A percentile compares a stretch with the other conserved stretches of the same genome.
Conservation (phyloP, 1,284 basidiomycete genomes). For the Vanrija sp. region DNA sequence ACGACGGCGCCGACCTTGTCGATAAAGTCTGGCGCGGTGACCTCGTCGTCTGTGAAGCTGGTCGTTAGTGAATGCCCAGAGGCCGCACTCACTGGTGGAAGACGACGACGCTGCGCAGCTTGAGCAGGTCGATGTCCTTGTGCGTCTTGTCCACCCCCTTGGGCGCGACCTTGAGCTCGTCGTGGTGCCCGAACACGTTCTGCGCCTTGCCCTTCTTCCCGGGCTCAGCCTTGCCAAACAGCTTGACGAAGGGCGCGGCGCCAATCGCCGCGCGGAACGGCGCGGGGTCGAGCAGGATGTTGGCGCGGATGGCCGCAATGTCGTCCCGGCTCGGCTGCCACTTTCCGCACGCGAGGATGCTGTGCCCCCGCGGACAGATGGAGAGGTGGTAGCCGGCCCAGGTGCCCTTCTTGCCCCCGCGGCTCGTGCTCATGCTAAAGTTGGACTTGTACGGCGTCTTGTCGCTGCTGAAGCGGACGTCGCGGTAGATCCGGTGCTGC, state of each 20-base stretch:
- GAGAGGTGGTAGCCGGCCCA: slow-evolving; percentile 47
- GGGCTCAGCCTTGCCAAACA: slow-evolving; percentile 67
- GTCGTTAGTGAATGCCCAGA: slow-evolving; percentile 1
- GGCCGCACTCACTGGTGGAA: slow-evolving; percentile 56
- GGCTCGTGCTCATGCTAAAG: slow-evolving; percentile 51
- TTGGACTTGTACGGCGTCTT: slow-evolving; percentile 80
- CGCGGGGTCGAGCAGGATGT: slow-evolving; percentile 61
- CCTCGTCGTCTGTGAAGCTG: slow-evolving; percentile 74
- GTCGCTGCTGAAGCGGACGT: slow-evolving; percentile 67
- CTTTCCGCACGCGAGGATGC: slow-evolving; percentile 69
- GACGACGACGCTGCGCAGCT: slow-evolving; percentile 74
- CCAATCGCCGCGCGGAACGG: slow-evolving; percentile 66
- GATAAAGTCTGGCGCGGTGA: slow-evolving; percentile 63
- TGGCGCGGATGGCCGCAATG: slow-evolving; percentile 64
- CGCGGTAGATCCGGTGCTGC: slow-evolving; percentile 51
- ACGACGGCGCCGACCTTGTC: slow-evolving; percentile 59
- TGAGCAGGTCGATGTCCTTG: slow-evolving; percentile 77
- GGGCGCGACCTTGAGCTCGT: slow-evolving; percentile 76
- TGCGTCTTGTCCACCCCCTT: slow-evolving; percentile 82
- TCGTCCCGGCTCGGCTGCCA: slow-evolving; percentile 83
- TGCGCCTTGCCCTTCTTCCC: slow-evolving; percentile 60
- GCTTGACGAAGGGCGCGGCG: slow-evolving; percentile 61
- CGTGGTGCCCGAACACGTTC: slow-evolving; percentile 74
- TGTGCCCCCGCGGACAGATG: slow-evolving; percentile 63
- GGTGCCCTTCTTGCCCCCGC: slow-evolving; percentile 45